phyloP scores from a whole-genome alignment of 1,139 yeast species.

The Candida tropicalis region DNA sequence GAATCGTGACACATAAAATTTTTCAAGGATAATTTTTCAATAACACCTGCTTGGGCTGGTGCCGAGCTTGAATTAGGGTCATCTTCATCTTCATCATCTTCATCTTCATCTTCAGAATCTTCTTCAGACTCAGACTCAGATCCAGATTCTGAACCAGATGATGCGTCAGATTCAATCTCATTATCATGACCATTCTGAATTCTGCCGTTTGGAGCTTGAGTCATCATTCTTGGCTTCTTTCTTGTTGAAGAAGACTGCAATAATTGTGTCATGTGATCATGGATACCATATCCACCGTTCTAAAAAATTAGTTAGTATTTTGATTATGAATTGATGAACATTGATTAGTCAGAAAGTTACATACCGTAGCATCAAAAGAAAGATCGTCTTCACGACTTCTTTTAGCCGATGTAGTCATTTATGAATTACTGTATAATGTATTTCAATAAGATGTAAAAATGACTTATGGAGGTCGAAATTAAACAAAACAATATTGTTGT shows the following conservation, averaged over 20 bases:
- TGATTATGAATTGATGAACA: too few relatives aligned
- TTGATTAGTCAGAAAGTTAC: too few relatives aligned
- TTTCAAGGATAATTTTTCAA: constrained; percentile 56
- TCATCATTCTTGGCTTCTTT: constrained; percentile 3
- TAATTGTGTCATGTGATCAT: constrained; percentile 3
- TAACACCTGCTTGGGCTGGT: constrained; percentile 56
- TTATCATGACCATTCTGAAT: not conserved
- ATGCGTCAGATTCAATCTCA: not conserved
- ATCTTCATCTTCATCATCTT: constrained; percentile 6
- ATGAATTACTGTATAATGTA: too few relatives aligned
- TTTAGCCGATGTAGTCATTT: not conserved
- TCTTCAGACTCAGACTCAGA: not conserved
- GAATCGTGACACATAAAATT: constrained; percentile 87
- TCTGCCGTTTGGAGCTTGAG: not conserved
- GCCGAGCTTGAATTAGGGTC: not conserved
- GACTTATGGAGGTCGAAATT: too few relatives aligned
- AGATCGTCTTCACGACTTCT: not conserved
- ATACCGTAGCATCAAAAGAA: not conserved
- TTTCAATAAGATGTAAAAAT: too few relatives aligned
- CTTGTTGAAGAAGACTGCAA: not conserved
- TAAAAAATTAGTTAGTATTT: constrained; percentile 1
- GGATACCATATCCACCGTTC: constrained; percentile 3
- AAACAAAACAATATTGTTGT: too few relatives aligned
- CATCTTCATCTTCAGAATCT: constrained; percentile 11
- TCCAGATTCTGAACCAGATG: not conserved